Percentiles rank a stretch among this genome's conserved stretches.
Evolutionary conservation across 495 filamentous ascomycete species (phyloP).

Genomic region (Aspergillus diversus): DNA sequence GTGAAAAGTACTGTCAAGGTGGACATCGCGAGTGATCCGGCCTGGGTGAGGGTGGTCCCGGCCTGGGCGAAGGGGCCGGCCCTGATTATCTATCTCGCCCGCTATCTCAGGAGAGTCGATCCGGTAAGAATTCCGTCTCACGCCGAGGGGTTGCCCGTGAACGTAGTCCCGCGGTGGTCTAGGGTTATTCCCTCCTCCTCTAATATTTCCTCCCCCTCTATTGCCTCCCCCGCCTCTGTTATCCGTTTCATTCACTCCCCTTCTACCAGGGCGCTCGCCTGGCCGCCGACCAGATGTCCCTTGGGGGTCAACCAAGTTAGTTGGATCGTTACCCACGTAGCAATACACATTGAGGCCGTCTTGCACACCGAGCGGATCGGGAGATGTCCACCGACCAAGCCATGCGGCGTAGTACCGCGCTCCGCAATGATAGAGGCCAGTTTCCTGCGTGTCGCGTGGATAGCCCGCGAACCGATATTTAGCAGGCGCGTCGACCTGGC

Average conservation of each 20-base stretch:
- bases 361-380: background rate
- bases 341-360: slow-evolving; percentile 2
- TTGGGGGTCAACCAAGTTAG: slow-evolving; percentile 2
- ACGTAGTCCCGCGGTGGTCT: no score
- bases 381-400: slow-evolving; percentile 8
- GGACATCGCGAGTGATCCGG: no score
- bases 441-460: background rate
- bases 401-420: slow-evolving; percentile 9
- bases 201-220: background rate
- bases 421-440: background rate
- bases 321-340: slow-evolving; percentile 5
- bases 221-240: background rate
- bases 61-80: no score
- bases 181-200: background rate
- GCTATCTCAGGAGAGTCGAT: no score
- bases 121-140: no score
- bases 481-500: background rate
- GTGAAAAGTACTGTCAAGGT: no score
- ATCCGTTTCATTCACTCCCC: no score
- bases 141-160: no score
- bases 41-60: no score
- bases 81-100: no score
- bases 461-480: slow-evolving; percentile 8
- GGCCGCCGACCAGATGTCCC: background rate
- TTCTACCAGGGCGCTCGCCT: no score